A percentile compares a stretch with the other conserved stretches of the same genome.
These are phyloP conservation scores for Chrysosphaeria jannelii DNA, from an alignment of 2,329 filamentous ascomycete genomes.

Conservation along the genomic window DNA sequence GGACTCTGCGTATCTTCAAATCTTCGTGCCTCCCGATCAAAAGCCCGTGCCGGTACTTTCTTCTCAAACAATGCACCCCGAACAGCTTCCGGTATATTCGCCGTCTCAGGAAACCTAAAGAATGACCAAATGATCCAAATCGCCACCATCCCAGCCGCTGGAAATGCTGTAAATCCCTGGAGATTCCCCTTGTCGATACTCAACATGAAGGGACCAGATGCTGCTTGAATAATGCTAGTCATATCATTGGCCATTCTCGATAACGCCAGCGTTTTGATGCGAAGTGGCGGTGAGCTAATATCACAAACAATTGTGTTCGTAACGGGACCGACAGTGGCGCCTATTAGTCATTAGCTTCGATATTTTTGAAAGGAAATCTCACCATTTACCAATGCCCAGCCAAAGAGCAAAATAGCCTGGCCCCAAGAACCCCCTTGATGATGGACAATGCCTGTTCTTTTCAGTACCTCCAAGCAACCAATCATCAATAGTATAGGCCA, in stretches of 20 bases:
- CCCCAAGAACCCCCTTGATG: conserved; percentile 8
- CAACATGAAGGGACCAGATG: conserved; percentile 5
- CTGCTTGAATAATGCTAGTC: conserved; percentile 4
- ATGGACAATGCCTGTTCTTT: conserved; percentile 8
- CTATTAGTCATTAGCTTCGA: conserved; percentile 1
- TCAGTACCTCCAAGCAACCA: conserved; percentile 12
- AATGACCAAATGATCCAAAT: conserved; percentile 4
- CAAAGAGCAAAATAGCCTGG: conserved; percentile 12
- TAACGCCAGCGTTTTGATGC: conserved; percentile 5
- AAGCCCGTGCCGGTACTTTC: not conserved
- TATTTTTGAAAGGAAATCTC: not conserved
- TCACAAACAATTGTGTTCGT: conserved; percentile 5
- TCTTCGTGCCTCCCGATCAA: not conserved
- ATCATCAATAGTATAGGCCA: conserved; percentile 11
- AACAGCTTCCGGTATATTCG: conserved; percentile 2
- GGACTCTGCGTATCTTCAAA: too few species aligned
- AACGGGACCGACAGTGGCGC: conserved; percentile 3
- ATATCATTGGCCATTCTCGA: conserved; percentile 4
- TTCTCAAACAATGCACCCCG: not conserved
- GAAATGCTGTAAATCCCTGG: conserved; percentile 4
- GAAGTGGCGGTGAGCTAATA: conserved; percentile 4
- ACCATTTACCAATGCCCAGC: conserved; percentile 11
- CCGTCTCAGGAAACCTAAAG: conserved; percentile 4
- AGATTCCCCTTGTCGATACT: conserved; percentile 4
- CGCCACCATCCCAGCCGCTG: conserved; percentile 2